Percentiles rank a stretch among this genome's conserved stretches.
phyloP scores from a whole-genome alignment of 371 early-diverging fungal genomes.

The Apophysomyces trapeziformis region DNA sequence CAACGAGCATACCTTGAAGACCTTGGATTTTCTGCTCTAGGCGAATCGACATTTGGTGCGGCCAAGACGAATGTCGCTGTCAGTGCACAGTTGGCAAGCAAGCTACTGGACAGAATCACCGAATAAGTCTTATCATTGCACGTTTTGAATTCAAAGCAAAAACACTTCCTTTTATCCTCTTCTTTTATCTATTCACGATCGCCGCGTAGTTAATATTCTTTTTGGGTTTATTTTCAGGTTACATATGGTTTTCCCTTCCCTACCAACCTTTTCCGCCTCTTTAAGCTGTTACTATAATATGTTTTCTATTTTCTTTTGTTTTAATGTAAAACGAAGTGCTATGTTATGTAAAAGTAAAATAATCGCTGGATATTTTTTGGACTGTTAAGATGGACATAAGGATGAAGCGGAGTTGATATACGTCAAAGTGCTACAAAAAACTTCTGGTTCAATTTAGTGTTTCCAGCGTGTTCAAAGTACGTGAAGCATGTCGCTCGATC shows the following conservation, averaged over 20 bases:
- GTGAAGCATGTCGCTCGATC: constrained; percentile 24
- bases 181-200: no score
- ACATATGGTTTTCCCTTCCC: no score
- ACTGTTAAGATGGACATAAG: no score
- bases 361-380: no score
- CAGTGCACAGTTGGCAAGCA: constrained; percentile 61
- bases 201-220: neutral
- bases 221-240: neutral
- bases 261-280: no score
- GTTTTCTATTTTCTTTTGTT: no score
- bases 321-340: no score
- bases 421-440: neutral
- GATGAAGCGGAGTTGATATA: no score
- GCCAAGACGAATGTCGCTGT: constrained; percentile 46
- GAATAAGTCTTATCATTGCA: constrained; percentile 24
- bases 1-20: constrained; percentile 63
- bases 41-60: constrained; percentile 50
- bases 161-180: no score
- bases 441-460: neutral
- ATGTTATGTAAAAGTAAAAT: no score
- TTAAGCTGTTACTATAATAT: no score
- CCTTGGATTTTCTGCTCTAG: constrained; percentile 52
- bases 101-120: constrained; percentile 63
- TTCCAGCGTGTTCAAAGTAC: no score
- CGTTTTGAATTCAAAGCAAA: neutral